phyloP scores from a whole-genome alignment of 2,329 filamentous ascomycete species.

The Colletotrichum tropicale region DNA sequence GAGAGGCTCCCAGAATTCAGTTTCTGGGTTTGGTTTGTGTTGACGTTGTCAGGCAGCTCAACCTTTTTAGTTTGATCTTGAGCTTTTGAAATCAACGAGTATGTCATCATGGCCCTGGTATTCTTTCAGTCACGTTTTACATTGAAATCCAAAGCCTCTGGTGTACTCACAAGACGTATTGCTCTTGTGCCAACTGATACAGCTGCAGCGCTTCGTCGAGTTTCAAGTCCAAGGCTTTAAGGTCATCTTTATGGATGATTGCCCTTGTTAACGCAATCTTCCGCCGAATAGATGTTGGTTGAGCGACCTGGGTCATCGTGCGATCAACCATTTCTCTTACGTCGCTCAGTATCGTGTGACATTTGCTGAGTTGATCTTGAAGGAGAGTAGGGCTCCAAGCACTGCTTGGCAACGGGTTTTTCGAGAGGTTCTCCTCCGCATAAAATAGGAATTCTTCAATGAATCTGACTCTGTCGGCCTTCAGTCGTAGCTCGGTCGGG shows the following conservation, averaged over 20 bases:
- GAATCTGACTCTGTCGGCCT: not conserved
- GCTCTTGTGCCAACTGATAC: not conserved
- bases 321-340: not conserved
- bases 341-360: fast-evolving
- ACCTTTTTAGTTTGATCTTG: fast-evolving
- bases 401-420: not conserved
- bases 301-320: not conserved
- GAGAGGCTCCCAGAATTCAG: not conserved
- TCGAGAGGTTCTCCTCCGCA: not conserved
- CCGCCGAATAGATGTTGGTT: not conserved
- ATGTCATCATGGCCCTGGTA: not conserved
- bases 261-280: not conserved
- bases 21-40: not conserved
- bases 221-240: not conserved
- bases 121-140: not conserved
- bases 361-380: not conserved
- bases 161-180: not conserved
- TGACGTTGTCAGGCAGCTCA: not conserved
- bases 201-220: not conserved
- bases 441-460: not conserved
- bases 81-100: not conserved
- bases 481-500: not conserved
- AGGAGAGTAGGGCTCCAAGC: not conserved
- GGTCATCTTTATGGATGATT: not conserved
- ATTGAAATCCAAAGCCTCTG: not conserved